Percentiles rank a stretch among this genome's conserved stretches.
phyloP scores from a whole-genome alignment of 164 flowering plant genomes.

The Chimonanthus salicifolius region DNA sequence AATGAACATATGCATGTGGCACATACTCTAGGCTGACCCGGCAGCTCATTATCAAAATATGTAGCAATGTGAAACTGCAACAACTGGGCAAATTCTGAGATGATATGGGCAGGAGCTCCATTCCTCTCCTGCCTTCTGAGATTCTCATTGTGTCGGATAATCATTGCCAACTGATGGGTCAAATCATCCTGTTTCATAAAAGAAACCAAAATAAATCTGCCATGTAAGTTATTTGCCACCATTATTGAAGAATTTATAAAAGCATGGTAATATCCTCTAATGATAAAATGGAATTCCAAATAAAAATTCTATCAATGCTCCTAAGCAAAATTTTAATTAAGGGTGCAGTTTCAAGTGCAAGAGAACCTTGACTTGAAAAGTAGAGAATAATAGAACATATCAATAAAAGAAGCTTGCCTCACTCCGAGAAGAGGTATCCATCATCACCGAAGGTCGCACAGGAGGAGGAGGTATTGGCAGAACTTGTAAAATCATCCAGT shows the following conservation, averaged over 20 bases:
- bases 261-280: too few relatives aligned
- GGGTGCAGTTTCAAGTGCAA: neutral
- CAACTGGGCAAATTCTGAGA: constrained; percentile 92
- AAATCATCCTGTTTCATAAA: constrained; percentile 72
- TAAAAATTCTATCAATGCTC: neutral
- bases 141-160: constrained; percentile 91
- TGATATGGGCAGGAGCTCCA: constrained; percentile 97
- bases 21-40: constrained; percentile 95
- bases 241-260: too few relatives aligned
- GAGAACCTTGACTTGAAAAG: neutral
- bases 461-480: constrained; percentile 99
- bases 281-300: neutral
- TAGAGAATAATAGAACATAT: neutral
- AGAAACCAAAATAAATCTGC: neutral
- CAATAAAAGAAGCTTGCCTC: constrained; percentile 50
- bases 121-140: constrained; percentile 87
- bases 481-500: constrained; percentile 99
- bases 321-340: neutral
- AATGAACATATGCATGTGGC: neutral
- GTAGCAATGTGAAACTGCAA: constrained; percentile 97
- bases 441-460: constrained; percentile 99
- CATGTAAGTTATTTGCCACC: too few relatives aligned
- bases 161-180: constrained; percentile 43
- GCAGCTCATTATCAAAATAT: constrained; percentile 97
- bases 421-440: constrained; percentile 97